Conservation (phyloP, 23 red algal genomes). For the Cyanidioschyzon merolae region DNA sequence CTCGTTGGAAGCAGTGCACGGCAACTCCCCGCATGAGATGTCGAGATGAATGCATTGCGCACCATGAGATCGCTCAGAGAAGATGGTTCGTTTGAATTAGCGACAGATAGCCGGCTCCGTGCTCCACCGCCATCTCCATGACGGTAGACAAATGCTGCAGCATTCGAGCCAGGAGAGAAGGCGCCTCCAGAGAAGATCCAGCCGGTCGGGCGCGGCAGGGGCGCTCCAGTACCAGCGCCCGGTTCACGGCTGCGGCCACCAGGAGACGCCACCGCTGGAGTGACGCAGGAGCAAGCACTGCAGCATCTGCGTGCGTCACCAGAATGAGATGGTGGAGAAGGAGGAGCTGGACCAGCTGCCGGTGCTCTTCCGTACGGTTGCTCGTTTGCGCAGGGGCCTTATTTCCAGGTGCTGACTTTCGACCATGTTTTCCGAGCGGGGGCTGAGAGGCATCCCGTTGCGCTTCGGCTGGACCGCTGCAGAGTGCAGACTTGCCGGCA, state of each 20-base stretch:
- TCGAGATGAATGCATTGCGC: too few relatives aligned
- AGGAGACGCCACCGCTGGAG: not conserved
- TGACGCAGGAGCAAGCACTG: not conserved
- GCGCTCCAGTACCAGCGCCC: conserved; percentile 1
- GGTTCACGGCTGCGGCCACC: not conserved
- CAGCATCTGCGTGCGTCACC: not conserved
- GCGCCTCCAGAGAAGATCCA: not conserved
- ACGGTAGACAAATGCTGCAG: not conserved
- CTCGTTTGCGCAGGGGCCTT: not conserved
- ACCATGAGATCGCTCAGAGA: too few relatives aligned
- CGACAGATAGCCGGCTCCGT: not conserved
- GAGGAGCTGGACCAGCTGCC: not conserved
- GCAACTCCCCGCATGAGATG: too few relatives aligned
- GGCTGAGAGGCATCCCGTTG: not conserved
- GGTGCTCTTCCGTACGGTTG: not conserved
- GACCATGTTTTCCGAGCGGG: not conserved
- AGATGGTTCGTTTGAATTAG: not conserved
- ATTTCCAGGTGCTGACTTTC: not conserved
- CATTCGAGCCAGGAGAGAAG: not conserved
- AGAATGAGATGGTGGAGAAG: not conserved
- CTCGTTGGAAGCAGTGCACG: too few relatives aligned
- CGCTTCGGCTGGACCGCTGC: not conserved
- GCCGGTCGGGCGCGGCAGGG: not conserved
- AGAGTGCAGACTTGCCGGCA: not conserved
- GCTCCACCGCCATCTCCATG: not conserved